Conservation (phyloP, 2,329 filamentous ascomycete species). For the Fusarium coicis region DNA sequence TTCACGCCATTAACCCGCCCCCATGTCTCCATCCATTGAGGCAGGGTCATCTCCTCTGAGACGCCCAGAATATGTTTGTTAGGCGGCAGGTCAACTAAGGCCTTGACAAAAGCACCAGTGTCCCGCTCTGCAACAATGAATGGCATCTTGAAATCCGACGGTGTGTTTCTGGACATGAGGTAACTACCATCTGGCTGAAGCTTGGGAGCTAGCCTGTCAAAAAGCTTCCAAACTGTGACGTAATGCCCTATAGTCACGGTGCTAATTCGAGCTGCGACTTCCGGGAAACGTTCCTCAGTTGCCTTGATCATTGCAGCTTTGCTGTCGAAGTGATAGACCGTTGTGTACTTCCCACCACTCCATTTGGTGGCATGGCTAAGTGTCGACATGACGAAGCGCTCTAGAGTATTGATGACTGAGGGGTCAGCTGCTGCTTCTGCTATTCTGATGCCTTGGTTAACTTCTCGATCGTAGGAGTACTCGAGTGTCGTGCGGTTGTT, state of each 20-base stretch:
- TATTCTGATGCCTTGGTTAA: background rate
- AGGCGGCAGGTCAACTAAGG: background rate
- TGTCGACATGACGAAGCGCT: background rate
- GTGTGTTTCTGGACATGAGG: background rate
- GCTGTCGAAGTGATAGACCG: background rate
- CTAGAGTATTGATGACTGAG: background rate
- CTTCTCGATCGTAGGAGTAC: background rate
- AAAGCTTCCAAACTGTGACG: background rate
- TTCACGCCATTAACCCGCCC: background rate
- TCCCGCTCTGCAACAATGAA: background rate
- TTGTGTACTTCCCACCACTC: background rate
- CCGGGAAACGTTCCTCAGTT: rapidly evolving
- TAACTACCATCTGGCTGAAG: background rate
- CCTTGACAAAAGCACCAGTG: background rate
- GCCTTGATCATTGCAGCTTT: background rate
- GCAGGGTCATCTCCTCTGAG: background rate
- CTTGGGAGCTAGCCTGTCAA: background rate
- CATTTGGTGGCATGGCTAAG: background rate
- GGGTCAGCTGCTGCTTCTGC: background rate
- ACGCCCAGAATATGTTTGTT: background rate
- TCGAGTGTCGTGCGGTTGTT: rapidly evolving
- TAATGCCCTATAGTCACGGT: background rate
- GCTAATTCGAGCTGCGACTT: background rate
- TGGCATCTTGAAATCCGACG: background rate
- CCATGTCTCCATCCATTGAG: background rate